Evolutionary conservation across 106 monocot genomes (phyloP).

Genomic region (Apostasia shenzhenica): DNA sequence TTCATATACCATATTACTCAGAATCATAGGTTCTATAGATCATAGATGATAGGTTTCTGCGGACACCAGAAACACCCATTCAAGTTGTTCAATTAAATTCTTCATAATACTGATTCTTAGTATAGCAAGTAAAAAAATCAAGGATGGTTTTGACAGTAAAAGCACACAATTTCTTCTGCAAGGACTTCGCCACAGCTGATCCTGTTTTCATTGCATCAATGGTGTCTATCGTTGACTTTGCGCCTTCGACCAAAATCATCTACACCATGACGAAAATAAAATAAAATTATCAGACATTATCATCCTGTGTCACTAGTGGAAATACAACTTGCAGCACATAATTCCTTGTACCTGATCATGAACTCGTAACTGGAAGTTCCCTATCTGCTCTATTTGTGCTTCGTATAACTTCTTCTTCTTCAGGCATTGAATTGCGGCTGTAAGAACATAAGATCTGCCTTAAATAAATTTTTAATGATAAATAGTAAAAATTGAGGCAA

Average conservation of each 20-base stretch:
- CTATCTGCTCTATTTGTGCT: slow-evolving; percentile 42
- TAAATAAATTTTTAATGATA: background rate
- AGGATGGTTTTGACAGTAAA: background rate
- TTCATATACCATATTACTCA: too few relatives aligned
- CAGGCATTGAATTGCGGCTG: slow-evolving; percentile 52
- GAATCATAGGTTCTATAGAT: too few relatives aligned
- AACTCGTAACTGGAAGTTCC: slow-evolving; percentile 43
- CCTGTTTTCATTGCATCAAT: slow-evolving; percentile 48
- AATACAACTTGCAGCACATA: background rate
- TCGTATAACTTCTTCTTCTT: slow-evolving; percentile 57
- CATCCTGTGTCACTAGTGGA: background rate
- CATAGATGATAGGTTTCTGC: too few relatives aligned
- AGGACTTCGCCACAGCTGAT: slow-evolving; percentile 42
- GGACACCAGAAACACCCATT: too few relatives aligned
- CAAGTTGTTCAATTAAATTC: too few relatives aligned
- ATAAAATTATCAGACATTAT: background rate
- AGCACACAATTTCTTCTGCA: slow-evolving; percentile 46
- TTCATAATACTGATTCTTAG: too few relatives aligned
- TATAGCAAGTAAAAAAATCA: too few relatives aligned
- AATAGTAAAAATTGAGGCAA: background rate
- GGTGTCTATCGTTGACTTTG: slow-evolving; percentile 51
- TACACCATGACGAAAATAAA: slow-evolving; percentile 10
- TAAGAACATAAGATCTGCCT: slow-evolving; percentile 10
- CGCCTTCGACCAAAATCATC: slow-evolving; percentile 45
- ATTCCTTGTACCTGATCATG: slow-evolving; percentile 44